Evolutionary conservation across 805 yeast species (phyloP).

Genomic region (Wickerhamiella dianesei): DNA sequence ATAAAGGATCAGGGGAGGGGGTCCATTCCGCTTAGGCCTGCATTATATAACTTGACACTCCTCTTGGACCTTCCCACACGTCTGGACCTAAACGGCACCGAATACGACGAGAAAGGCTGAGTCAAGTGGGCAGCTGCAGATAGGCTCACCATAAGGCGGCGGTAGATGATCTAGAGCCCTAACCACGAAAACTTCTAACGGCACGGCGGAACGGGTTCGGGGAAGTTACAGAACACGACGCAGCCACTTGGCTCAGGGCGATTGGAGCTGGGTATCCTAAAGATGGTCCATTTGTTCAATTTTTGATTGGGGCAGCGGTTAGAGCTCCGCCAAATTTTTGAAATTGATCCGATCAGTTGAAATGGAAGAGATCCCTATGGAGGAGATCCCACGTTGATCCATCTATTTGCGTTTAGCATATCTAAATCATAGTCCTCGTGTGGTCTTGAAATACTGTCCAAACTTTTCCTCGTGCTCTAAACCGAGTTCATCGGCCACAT

Average conservation of each 20-base stretch:
- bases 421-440: constrained; percentile 16
- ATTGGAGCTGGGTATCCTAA: not conserved
- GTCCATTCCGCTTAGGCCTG: too few species aligned
- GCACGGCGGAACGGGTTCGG: too few species aligned
- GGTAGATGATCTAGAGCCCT: not conserved
- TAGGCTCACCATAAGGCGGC: not conserved
- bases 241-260: not conserved
- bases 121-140: too few species aligned
- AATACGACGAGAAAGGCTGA: not conserved
- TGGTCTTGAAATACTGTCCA: constrained; percentile 20
- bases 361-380: too few species aligned
- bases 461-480: constrained; percentile 21
- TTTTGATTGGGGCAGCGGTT: not conserved
- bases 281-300: not conserved
- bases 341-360: not conserved
- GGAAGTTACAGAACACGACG: not conserved
- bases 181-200: too few species aligned
- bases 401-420: not conserved
- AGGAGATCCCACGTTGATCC: too few species aligned
- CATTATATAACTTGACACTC: too few species aligned
- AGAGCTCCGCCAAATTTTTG: too few species aligned
- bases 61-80: too few species aligned
- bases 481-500: constrained; percentile 28
- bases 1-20: too few species aligned
- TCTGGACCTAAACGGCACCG: not conserved